Evolutionary conservation across 2,329 filamentous ascomycete genomes (phyloP), one percentile per base, ranked within the genome.

Genomic region (Pyricularia grisea): DNA sequence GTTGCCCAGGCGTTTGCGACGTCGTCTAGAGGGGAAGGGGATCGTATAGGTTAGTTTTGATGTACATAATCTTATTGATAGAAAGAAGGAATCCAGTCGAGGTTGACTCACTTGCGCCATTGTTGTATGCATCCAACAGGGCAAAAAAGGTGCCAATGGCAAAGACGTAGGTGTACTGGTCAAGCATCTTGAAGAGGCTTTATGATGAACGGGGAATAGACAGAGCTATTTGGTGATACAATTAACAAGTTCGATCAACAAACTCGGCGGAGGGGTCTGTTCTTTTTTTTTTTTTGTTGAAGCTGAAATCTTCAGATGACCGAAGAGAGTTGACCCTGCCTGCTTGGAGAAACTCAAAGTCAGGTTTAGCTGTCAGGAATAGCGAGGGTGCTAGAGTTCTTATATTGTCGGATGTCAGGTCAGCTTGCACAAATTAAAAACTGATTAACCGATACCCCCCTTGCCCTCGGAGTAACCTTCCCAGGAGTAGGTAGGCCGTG

Each of bases 1-100:
- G 92, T 94, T 9, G 91, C 91, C 89, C 90, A 94, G 67, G 91
- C 82, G 80, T 94, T 94, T 76, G 92, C 91, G 69, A 94, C 91
- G 90, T 94, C 92, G 79, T 93, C 88, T 90, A 70, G 68, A 66
- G 4, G 20, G 23, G 65, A 20, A 61, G 20, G 55, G n/a, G 14
- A 20, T 3, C 4, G 25, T 23, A 33, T 6, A n/a, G 58, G 27
- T 27, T 23, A 61, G 58, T 20, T 6, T 50, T n/a, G 20, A 61
- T 61, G 2, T 27, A 9, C 58, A 25, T 27, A 12, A 11, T 14
- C 10, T 23, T 12, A 23, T 12, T 23, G 58, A 12, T 25, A 27
- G 23, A 61, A n/a, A 67, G 69, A 27, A 71, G 68, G 17, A 68
- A 66, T 27, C 25, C 17, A 27, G 12, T 23, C 25, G 65, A 33